Evolutionary conservation across 129 eudicot genomes (phyloP).

Genomic region (Pittosporum tobira): DNA sequence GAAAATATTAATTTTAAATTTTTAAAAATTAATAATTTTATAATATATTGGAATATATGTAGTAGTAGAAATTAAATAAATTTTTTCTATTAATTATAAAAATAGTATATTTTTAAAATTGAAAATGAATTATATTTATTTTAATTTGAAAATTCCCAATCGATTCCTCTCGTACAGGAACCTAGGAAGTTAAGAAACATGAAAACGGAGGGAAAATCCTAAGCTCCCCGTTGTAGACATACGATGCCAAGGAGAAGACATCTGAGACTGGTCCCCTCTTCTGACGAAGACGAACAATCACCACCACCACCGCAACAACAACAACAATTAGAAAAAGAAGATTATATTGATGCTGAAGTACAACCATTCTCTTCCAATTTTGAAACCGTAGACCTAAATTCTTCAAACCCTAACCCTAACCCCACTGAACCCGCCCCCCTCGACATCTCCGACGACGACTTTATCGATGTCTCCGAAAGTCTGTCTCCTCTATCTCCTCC

Average conservation of each 20-base stretch:
- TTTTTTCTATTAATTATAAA: no score
- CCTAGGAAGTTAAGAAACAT: slow-evolving; percentile 24
- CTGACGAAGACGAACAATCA: slow-evolving; percentile 49
- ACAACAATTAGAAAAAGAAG: slow-evolving; percentile 17
- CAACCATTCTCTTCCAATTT: slow-evolving; percentile 28
- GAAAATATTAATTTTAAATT: no score
- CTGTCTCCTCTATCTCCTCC: slow-evolving; percentile 22
- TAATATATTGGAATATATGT: no score
- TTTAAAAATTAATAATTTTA: no score
- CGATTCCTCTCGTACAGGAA: neutral
- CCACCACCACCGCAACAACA: slow-evolving; percentile 10
- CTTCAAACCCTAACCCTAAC: slow-evolving; percentile 41
- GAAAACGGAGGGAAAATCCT: slow-evolving; percentile 1
- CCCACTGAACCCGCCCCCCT: slow-evolving; percentile 27
- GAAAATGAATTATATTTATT: no score
- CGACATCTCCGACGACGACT: slow-evolving; percentile 62
- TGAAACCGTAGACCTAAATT: slow-evolving; percentile 47
- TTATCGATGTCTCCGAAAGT: slow-evolving; percentile 36
- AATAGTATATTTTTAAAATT: no score
- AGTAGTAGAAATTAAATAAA: no score
- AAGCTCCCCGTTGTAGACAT: neutral
- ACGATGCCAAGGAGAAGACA: slow-evolving; percentile 61
- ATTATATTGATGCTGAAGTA: slow-evolving; percentile 17
- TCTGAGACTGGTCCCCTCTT: slow-evolving; percentile 46
- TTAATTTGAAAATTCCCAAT: neutral